These are phyloP conservation scores for Yamadazyma epiphylla DNA, from an alignment of 1,139 yeast genomes.

Conservation along the genomic window DNA sequence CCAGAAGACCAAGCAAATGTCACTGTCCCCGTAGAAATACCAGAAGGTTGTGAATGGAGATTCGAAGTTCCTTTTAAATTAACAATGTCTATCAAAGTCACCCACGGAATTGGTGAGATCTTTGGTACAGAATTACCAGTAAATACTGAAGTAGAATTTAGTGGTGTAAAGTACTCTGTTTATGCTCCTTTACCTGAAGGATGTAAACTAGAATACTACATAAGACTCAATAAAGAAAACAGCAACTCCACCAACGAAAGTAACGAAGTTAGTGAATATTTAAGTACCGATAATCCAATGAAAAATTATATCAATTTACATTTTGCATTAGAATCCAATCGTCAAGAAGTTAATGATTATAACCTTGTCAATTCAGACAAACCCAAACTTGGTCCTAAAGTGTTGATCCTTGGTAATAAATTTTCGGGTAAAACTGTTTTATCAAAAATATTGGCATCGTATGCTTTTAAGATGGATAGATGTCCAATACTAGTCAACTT, in stretches of 20 bases:
- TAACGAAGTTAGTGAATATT: slow-evolving; percentile 49
- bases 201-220: slow-evolving; percentile 45
- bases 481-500: slow-evolving; percentile 72
- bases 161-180: slow-evolving; percentile 53
- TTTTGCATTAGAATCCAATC: slow-evolving; percentile 65
- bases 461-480: slow-evolving; percentile 69
- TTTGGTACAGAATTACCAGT: slow-evolving; percentile 89
- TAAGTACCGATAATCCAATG: slow-evolving; percentile 71
- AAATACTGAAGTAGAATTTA: slow-evolving; percentile 59
- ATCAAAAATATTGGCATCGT: slow-evolving; percentile 64
- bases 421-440: slow-evolving; percentile 78
- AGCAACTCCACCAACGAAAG: slow-evolving; percentile 27
- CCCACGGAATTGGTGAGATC: slow-evolving; percentile 77
- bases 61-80: slow-evolving; percentile 66
- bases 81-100: slow-evolving; percentile 51
- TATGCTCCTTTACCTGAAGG: slow-evolving; percentile 58
- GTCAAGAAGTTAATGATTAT: slow-evolving; percentile 36
- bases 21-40: slow-evolving; percentile 6
- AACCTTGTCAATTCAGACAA: slow-evolving; percentile 15
- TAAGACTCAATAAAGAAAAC: slow-evolving; percentile 45
- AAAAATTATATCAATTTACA: slow-evolving; percentile 63
- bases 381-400: slow-evolving; percentile 52
- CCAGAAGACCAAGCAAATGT: slow-evolving; percentile 6
- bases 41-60: slow-evolving; percentile 70
- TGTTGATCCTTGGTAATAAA: slow-evolving; percentile 69